Evolutionary conservation across 345 rosid species (phyloP), one percentile per base, ranked within the genome.

Genomic region (Murraya paniculata): DNA sequence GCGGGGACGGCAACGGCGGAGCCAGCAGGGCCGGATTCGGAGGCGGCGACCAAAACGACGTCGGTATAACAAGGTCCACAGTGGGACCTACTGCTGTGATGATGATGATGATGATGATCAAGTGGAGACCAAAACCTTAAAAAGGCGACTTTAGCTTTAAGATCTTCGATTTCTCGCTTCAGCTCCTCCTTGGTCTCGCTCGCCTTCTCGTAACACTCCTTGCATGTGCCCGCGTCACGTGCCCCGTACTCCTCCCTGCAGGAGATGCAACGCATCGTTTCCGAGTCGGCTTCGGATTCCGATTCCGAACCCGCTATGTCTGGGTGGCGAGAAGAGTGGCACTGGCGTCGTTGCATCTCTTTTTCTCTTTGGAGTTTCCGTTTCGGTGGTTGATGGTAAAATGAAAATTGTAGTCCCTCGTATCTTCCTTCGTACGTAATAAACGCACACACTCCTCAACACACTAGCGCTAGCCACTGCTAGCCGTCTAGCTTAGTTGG

Each of bases 111-210:
- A 81, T 66, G 48, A 28, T 73, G 88, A 76, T 88, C 90, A 5
- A 82, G 75, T 5, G 93, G 89, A 48, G 90, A 84, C 31, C 87
- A 87, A 69, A 90, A 81, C 31, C 91, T 85, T 75, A 93, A 82
- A 79, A 94, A 94, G 68, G 82, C 58, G 22, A 94, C 87, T 79
- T 85, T 91, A 70, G 96, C 89, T 59, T 89, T 89, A 27, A 90
- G 96, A 81, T 91, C 96, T 25, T 90, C 93, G 83, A 91, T 91
- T 84, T 91, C 92, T 33, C 89, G 85, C 81, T 91, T 91, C 28
- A 90, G 91, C 84, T 91, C 95, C 75, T 90, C 93, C 77, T 91
- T 88, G 8, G 92, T 88, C 80, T 75, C 83, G 70, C 87, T 85
- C 21, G 91, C 97, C 75, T 85, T 89, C 56, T 84, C 89, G 72